A percentile compares a stretch with the other conserved stretches of the same genome.
phyloP scores from a whole-genome alignment of 2,329 filamentous ascomycete genomes.

The Zasmidium citrigriseum region DNA sequence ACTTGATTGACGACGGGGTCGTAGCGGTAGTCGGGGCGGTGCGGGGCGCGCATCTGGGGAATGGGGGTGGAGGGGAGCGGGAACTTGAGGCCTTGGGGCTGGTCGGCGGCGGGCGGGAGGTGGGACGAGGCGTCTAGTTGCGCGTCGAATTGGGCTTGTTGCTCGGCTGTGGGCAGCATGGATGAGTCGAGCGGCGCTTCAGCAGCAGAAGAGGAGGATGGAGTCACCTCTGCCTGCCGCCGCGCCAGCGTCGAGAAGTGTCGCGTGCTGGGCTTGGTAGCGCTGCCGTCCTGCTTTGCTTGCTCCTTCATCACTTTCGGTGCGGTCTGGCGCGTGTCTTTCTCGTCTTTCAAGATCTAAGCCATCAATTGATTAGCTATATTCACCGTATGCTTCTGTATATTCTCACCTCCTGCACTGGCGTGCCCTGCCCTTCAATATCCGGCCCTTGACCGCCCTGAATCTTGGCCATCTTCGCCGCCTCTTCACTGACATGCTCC shows the following conservation, averaged over 20 bases:
- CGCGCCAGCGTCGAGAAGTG: slow-evolving; percentile 60
- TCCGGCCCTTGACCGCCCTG: slow-evolving; percentile 62
- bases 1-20: slow-evolving; percentile 83
- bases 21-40: slow-evolving; percentile 77
- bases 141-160: slow-evolving; percentile 26
- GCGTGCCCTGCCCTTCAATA: slow-evolving; percentile 62
- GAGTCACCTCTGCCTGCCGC: slow-evolving; percentile 26
- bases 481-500: slow-evolving; percentile 66
- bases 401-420: slow-evolving; percentile 62
- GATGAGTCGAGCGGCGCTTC: slow-evolving; percentile 23
- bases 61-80: slow-evolving; percentile 68
- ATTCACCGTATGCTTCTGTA: not conserved
- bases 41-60: slow-evolving; percentile 56
- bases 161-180: slow-evolving; percentile 29
- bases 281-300: slow-evolving; percentile 42
- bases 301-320: slow-evolving; percentile 68
- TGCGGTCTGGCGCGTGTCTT: slow-evolving; percentile 61
- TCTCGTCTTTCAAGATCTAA: slow-evolving; percentile 66
- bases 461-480: slow-evolving; percentile 59
- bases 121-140: slow-evolving; percentile 17
- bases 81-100: slow-evolving; percentile 74
- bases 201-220: slow-evolving; percentile 6
- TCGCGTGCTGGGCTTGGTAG: slow-evolving; percentile 42
- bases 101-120: slow-evolving; percentile 34
- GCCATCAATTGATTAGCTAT: not conserved